Percentiles rank a stretch among this genome's conserved stretches.
These are phyloP conservation scores for Pseudomassariella vexata DNA, from an alignment of 2,329 filamentous ascomycete species.

Conservation along the genomic window DNA sequence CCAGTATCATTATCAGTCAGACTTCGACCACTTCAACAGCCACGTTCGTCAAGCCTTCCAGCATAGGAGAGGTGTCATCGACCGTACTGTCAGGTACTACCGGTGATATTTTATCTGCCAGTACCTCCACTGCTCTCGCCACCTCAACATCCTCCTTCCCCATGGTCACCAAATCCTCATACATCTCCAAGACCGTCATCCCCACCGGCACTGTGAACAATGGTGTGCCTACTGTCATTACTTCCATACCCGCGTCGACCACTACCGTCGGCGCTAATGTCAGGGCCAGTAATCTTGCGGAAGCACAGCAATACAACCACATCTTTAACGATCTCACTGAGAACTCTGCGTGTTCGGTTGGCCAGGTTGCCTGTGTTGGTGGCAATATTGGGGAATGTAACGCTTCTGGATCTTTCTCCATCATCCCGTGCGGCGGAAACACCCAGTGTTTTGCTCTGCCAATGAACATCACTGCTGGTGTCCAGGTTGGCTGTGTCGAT, in stretches of 20 bases:
- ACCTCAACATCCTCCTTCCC: constrained; percentile 43
- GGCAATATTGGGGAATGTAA: constrained; percentile 43
- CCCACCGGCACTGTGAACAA: constrained; percentile 31
- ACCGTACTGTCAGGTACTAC: too few species aligned
- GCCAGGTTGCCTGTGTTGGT: constrained; percentile 47
- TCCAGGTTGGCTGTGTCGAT: constrained; percentile 42
- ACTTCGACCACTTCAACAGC: too few species aligned
- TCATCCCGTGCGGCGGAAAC: constrained; percentile 29
- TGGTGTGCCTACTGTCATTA: constrained; percentile 35
- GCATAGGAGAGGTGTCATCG: too few species aligned
- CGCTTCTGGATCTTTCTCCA: constrained; percentile 31
- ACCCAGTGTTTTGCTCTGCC: constrained; percentile 49
- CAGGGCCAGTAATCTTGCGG: constrained; percentile 38
- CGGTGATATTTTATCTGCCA: too few species aligned
- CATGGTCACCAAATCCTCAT: constrained; percentile 85
- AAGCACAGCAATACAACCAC: constrained; percentile 40
- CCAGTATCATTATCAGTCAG: too few species aligned
- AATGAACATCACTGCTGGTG: constrained; percentile 40
- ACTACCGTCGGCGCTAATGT: constrained; percentile 33
- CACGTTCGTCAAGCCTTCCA: too few species aligned
- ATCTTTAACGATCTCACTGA: constrained; percentile 38
- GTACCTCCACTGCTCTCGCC: too few species aligned
- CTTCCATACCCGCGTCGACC: constrained; percentile 27
- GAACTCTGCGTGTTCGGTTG: constrained; percentile 37
- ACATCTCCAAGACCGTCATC: constrained; percentile 16